Percentiles rank a stretch among this genome's conserved stretches.
Conservation (phyloP, 2,329 filamentous ascomycete genomes). For the Apiospora aurea region DNA sequence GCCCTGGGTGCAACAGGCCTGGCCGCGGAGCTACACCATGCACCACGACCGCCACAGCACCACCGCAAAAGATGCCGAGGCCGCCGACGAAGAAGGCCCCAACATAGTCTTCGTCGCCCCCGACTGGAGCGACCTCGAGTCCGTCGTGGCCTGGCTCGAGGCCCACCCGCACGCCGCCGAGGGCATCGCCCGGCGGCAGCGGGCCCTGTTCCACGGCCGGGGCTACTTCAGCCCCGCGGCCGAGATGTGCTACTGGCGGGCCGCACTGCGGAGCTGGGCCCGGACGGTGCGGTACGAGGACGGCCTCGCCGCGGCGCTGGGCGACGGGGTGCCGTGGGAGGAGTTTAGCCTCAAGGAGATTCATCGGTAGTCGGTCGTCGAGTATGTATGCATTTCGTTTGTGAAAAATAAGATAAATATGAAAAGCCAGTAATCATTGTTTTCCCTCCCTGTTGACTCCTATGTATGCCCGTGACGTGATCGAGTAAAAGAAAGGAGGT, state of each 20-base stretch:
- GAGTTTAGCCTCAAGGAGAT: constrained; percentile 45
- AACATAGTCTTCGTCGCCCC: constrained; percentile 42
- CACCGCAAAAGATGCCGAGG: background rate
- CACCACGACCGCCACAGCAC: constrained; percentile 22
- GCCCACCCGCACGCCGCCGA: constrained; percentile 50
- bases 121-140: constrained; percentile 53
- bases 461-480: background rate
- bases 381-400: background rate
- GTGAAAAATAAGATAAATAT: background rate
- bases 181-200: constrained; percentile 56
- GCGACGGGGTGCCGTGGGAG: constrained; percentile 48
- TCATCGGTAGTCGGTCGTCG: constrained; percentile 33
- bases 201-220: constrained; percentile 49
- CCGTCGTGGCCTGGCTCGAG: constrained; percentile 54
- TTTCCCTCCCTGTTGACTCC: background rate
- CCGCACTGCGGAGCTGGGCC: constrained; percentile 55
- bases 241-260: constrained; percentile 61
- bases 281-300: constrained; percentile 45
- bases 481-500: background rate
- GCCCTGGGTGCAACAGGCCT: constrained; percentile 43
- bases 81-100: constrained; percentile 41
- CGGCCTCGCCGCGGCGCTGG: constrained; percentile 41
- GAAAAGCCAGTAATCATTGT: background rate
- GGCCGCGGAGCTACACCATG: constrained; percentile 46
- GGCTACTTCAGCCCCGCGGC: constrained; percentile 59